phyloP scores from a whole-genome alignment of 2,329 filamentous ascomycete genomes.

The Fusarium ramigenum region DNA sequence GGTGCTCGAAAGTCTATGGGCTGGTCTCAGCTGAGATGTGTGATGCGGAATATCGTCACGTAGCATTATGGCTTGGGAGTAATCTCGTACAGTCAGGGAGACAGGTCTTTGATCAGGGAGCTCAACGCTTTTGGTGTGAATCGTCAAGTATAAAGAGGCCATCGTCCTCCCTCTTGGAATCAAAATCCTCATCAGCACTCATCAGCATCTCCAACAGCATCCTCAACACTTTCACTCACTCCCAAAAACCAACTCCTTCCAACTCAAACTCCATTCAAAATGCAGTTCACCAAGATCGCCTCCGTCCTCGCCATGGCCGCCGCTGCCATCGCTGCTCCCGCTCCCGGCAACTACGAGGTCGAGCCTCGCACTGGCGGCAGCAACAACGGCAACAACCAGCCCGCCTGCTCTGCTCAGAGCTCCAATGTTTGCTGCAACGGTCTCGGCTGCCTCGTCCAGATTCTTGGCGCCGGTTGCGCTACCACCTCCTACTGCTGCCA shows the following conservation, averaged over 20 bases:
- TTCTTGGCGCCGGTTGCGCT: constrained; percentile 6
- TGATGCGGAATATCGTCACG: neutral
- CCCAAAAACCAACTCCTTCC: neutral
- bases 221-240: neutral
- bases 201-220: constrained; percentile 6
- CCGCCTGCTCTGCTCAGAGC: constrained; percentile 12
- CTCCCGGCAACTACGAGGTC: neutral
- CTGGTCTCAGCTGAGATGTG: neutral
- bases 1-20: neutral
- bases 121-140: neutral
- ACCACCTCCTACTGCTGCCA: constrained; percentile 10
- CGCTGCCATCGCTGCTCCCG: constrained; percentile 20
- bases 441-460: neutral
- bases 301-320: constrained; percentile 22
- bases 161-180: neutral
- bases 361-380: constrained; percentile 5
- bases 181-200: constrained; percentile 13
- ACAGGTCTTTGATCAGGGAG: neutral
- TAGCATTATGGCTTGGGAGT: neutral
- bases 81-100: neutral
- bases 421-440: constrained; percentile 24
- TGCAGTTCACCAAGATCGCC: constrained; percentile 29
- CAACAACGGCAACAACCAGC: neutral
- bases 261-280: constrained; percentile 15
- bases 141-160: constrained; percentile 18